Evolutionary conservation across 371 early-diverging fungal species (phyloP).

Genomic region (Gilbertella persicaria): DNA sequence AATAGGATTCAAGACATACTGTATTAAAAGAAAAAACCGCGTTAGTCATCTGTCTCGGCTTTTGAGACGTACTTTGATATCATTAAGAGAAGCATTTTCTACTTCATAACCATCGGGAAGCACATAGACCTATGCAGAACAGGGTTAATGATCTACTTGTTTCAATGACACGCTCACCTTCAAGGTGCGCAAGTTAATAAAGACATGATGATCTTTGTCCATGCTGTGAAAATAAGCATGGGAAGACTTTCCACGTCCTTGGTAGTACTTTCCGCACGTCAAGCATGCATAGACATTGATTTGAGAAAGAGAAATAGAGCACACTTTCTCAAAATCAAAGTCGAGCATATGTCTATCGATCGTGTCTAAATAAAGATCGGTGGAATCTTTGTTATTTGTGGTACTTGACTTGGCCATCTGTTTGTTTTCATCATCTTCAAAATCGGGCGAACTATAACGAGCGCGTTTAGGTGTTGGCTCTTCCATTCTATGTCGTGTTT

Average conservation of each 20-base stretch:
- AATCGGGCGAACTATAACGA: too few species aligned
- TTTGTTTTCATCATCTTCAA: too few species aligned
- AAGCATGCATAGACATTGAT: conserved; percentile 97
- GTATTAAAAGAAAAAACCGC: neutral
- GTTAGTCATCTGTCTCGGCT: neutral
- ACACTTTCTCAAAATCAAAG: conserved; percentile 98
- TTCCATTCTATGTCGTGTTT: too few species aligned
- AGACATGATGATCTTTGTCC: conserved; percentile 95
- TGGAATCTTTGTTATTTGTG: conserved; percentile 25
- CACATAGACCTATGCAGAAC: conserved; percentile 69
- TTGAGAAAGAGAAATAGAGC: conserved; percentile 91
- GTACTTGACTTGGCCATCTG: too few species aligned
- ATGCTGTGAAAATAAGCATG: conserved; percentile 97
- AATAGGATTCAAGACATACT: conserved; percentile 86
- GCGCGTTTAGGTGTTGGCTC: too few species aligned
- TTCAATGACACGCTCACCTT: conserved; percentile 58
- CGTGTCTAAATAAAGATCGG: conserved; percentile 61
- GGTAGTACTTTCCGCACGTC: conserved; percentile 96
- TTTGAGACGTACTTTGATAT: conserved; percentile 74
- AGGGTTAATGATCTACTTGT: neutral
- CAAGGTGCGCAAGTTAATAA: conserved; percentile 88
- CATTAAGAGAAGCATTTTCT: conserved; percentile 81
- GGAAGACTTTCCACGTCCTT: conserved; percentile 90
- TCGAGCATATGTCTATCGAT: conserved; percentile 91
- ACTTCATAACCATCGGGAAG: conserved; percentile 96